These are phyloP conservation scores for Colletotrichum abscissum DNA, from an alignment of 2,329 filamentous ascomycete species.

Conservation along the genomic window DNA sequence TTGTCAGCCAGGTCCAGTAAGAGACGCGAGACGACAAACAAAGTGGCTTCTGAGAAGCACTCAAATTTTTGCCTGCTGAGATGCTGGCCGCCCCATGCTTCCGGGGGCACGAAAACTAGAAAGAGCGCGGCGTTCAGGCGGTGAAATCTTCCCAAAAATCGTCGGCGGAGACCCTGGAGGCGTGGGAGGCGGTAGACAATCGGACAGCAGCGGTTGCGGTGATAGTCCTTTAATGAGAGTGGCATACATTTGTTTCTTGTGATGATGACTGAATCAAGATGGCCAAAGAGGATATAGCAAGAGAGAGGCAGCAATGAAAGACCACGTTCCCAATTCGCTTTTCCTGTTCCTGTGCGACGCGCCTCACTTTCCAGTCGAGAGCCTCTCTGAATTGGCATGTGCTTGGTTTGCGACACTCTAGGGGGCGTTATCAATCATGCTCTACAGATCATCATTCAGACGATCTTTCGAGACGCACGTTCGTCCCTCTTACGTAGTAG, in stretches of 20 bases:
- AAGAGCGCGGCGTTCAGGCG: constrained; percentile 32
- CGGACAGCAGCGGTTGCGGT: constrained; percentile 21
- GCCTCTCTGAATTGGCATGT: neutral
- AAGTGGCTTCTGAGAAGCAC: constrained; percentile 18
- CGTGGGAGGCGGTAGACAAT: constrained; percentile 25
- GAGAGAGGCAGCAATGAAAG: constrained; percentile 27
- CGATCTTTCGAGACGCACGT: neutral
- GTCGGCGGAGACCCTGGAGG: constrained; percentile 32
- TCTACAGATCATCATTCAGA: neutral
- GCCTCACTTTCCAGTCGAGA: neutral
- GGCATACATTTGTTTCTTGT: constrained; percentile 28
- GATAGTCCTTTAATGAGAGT: constrained; percentile 34
- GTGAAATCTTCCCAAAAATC: constrained; percentile 27
- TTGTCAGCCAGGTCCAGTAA: constrained; percentile 85
- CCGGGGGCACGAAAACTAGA: constrained; percentile 25
- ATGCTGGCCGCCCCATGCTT: constrained; percentile 29
- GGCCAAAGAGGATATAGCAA: constrained; percentile 17
- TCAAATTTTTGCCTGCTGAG: constrained; percentile 23
- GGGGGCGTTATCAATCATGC: neutral
- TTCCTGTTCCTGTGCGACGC: neutral
- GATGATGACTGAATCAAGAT: constrained; percentile 26
- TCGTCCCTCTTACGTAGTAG: neutral
- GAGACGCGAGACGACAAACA: constrained; percentile 13
- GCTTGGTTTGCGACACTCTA: neutral
- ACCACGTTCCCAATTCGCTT: neutral